Evolutionary conservation across 257 asterid genomes (phyloP).

Genomic region (Prunella vulgaris): DNA sequence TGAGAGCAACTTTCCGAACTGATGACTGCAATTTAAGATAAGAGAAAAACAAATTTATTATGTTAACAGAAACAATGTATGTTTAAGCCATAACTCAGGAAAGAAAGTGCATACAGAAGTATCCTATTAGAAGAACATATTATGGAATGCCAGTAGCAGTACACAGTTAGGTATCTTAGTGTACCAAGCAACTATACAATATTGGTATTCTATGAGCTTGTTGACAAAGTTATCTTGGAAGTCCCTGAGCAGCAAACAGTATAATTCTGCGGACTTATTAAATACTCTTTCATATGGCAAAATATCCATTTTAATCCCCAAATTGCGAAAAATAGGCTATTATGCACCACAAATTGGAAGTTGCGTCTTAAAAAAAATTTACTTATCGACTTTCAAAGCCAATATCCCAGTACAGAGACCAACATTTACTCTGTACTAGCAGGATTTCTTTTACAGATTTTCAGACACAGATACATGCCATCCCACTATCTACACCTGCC

Average conservation of each 20-base stretch:
- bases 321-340: not conserved
- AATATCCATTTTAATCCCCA: not conserved
- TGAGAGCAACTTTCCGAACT: conserved; percentile 74
- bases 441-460: not conserved
- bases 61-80: conserved; percentile 11
- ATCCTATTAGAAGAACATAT: not conserved
- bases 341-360: not conserved
- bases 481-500: not conserved
- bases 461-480: not conserved
- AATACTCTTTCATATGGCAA: not conserved
- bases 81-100: conserved; percentile 7
- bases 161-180: not conserved
- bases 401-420: not conserved
- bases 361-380: not conserved
- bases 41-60: conserved; percentile 13
- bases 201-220: not conserved
- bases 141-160: not conserved
- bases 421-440: not conserved
- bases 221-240: not conserved
- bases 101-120: conserved; percentile 13
- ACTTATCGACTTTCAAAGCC: not conserved
- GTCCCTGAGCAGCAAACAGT: not conserved
- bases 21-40: conserved; percentile 68
- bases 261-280: not conserved
- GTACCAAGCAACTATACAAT: not conserved